These are phyloP conservation scores for Cyberlindnera euphorbiiphila DNA, from an alignment of 805 yeast genomes.

Conservation along the genomic window DNA sequence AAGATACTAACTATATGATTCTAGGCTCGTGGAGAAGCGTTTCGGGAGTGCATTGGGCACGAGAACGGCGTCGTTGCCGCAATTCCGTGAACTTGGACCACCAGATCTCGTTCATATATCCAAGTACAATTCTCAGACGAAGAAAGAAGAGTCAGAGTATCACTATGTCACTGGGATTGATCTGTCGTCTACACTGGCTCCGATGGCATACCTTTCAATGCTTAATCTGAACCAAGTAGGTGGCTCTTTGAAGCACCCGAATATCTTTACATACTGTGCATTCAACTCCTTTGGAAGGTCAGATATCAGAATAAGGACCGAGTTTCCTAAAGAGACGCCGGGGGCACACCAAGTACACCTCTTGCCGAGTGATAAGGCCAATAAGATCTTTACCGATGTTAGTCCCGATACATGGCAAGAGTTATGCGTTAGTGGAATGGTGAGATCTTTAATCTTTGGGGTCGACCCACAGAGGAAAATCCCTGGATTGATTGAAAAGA, in stretches of 20 bases:
- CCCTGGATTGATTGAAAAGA: conserved; percentile 55
- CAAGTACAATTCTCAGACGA: conserved; percentile 25
- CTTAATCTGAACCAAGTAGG: conserved; percentile 25
- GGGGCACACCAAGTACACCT: conserved; percentile 29
- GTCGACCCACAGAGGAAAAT: conserved; percentile 52
- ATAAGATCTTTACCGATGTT: conserved; percentile 32
- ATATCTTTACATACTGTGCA: conserved; percentile 50
- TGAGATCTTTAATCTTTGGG: conserved; percentile 50
- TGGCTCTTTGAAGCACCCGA: conserved; percentile 25
- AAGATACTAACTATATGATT: too few species aligned
- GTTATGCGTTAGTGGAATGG: conserved; percentile 51
- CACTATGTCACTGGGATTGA: conserved; percentile 47
- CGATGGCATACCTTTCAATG: conserved; percentile 44
- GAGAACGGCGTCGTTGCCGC: conserved; percentile 41
- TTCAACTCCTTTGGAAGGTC: conserved; percentile 67
- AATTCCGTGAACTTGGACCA: conserved; percentile 58
- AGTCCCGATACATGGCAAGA: conserved; percentile 51
- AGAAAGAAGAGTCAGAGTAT: conserved; percentile 47
- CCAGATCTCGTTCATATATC: conserved; percentile 63
- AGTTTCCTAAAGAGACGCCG: conserved; percentile 45
- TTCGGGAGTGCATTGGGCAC: conserved; percentile 49
- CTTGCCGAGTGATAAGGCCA: conserved; percentile 35
- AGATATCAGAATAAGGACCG: conserved; percentile 67
- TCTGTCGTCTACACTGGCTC: conserved; percentile 41
- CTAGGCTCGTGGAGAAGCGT: conserved; percentile 43